Evolutionary conservation across 306 rosid genomes (phyloP).

Genomic region (Comarum palustre): DNA sequence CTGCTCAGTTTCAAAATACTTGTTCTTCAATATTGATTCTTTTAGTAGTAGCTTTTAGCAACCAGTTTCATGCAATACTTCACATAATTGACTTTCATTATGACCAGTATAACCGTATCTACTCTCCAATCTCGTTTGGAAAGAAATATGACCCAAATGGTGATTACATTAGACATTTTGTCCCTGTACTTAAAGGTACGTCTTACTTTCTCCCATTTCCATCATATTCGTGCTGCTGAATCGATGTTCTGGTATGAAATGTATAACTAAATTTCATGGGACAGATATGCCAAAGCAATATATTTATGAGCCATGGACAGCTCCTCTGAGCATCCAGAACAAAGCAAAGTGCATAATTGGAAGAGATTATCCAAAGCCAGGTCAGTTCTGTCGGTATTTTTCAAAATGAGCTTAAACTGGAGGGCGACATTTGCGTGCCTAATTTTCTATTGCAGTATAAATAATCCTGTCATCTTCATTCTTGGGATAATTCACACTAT

Average conservation of each 20-base stretch:
- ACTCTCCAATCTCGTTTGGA: slow-evolving; percentile 83
- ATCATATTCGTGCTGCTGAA: slow-evolving; percentile 17
- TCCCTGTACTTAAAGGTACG: slow-evolving; percentile 71
- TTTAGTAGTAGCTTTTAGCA: background rate
- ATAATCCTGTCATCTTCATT: background rate
- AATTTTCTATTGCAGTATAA: background rate
- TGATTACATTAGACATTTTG: slow-evolving; percentile 76
- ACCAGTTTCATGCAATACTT: background rate
- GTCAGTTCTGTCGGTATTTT: slow-evolving; percentile 39
- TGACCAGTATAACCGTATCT: slow-evolving; percentile 80
- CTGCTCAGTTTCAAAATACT: slow-evolving; percentile 18
- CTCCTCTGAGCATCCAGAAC: slow-evolving; percentile 77
- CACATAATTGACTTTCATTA: slow-evolving; percentile 14
- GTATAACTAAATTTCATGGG: slow-evolving; percentile 23
- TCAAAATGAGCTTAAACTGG: background rate
- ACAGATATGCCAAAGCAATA: slow-evolving; percentile 86
- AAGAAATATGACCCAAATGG: slow-evolving; percentile 94
- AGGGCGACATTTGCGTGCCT: background rate
- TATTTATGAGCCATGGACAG: slow-evolving; percentile 96
- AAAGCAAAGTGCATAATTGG: slow-evolving; percentile 91
- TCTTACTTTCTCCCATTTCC: slow-evolving; percentile 15
- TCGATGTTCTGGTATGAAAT: background rate
- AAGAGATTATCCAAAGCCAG: slow-evolving; percentile 85
- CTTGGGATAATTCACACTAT: background rate
- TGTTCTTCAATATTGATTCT: background rate